Evolutionary conservation across 2,329 filamentous ascomycete genomes (phyloP), one percentile per base, ranked within the genome.

Genomic region (Fusarium heterosporum): DNA sequence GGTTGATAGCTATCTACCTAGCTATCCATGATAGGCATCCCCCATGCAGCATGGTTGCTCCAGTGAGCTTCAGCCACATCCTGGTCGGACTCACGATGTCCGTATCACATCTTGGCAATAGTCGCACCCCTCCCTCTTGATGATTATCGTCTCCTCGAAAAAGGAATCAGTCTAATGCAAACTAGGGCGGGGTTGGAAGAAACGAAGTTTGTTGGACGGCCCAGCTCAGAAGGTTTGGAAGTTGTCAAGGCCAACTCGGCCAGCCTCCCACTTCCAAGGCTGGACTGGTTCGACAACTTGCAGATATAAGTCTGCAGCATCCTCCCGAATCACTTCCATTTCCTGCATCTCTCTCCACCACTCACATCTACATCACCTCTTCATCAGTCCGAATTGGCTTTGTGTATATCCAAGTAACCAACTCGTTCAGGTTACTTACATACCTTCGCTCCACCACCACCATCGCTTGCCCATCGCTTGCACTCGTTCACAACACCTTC

Each of bases 371-470:
- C 69, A 54, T 64, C 55, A 53, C 52, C 42, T 50, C 36, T 43
- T 42, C 42, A 54, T 48, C 62, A 64, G 34, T 29, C 54, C 41
- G 39, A 57, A 61, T 45, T 51, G 55, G 55, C 55, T 49, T 49
- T 46, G 55, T 61, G 46, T 58, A 34, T 48, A 49, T 48, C 58
- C 46, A 60, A 73, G 72, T 74, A 67, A 66, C 72, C 69, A 65
- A 66, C 60, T 74, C 72, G 72, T 74, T 74, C 71, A 74, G 71
- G 72, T 73, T 74, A 73, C 72, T 74, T 71, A 56, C n/a, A 66
- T 64, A 58, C 72, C 49, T 47, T 74, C 72, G 71, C 68, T 74
- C 59, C 67, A 56, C 39, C 49, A 55, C 36, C 48, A 62, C 56
- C 28, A 43, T 68, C 60, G 60, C 66, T 73, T 66, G 58, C 61